These are phyloP conservation scores for Plasmopara viticola DNA, from an alignment of 352 stramenopile species.

Conservation along the genomic window DNA sequence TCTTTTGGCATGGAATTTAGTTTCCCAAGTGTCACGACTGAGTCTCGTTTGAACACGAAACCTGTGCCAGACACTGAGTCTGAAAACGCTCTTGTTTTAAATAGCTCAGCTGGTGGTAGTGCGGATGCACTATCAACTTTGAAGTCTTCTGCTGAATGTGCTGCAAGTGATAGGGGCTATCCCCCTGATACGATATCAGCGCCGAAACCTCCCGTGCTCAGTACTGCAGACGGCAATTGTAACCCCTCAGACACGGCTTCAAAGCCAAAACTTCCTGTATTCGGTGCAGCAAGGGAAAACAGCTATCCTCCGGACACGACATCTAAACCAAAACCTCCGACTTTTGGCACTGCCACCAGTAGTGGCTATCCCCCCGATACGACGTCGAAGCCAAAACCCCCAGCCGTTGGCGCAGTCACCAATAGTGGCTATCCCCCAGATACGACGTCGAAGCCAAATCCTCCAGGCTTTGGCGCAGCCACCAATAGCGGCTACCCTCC, in stretches of 20 bases:
- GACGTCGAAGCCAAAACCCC: too few species aligned
- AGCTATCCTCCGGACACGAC: too few species aligned
- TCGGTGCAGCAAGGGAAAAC: conserved; percentile 3
- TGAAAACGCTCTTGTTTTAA: background rate
- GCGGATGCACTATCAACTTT: background rate
- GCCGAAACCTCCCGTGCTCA: conserved; percentile 10
- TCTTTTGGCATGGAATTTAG: background rate
- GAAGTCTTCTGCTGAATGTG: conserved; percentile 1
- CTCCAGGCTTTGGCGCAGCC: too few species aligned
- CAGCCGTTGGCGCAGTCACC: too few species aligned
- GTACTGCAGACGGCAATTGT: background rate
- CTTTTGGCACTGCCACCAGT: too few species aligned
- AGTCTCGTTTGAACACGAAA: background rate
- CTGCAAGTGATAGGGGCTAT: conserved; percentile 2
- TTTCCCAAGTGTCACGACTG: conserved; percentile 7
- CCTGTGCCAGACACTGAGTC: conserved; percentile 9
- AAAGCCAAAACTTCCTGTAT: conserved; percentile 6
- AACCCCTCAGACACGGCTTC: conserved; percentile 4
- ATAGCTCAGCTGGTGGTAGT: background rate
- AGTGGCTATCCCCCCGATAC: too few species aligned
- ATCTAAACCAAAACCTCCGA: too few species aligned
- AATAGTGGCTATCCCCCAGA: too few species aligned
- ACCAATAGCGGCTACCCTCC: too few species aligned
- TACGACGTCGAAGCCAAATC: too few species aligned
- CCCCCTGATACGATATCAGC: conserved; percentile 14